Percentiles rank a stretch among this genome's conserved stretches.
phyloP scores from a whole-genome alignment of 306 rosid genomes.

The Vigna mungo region DNA sequence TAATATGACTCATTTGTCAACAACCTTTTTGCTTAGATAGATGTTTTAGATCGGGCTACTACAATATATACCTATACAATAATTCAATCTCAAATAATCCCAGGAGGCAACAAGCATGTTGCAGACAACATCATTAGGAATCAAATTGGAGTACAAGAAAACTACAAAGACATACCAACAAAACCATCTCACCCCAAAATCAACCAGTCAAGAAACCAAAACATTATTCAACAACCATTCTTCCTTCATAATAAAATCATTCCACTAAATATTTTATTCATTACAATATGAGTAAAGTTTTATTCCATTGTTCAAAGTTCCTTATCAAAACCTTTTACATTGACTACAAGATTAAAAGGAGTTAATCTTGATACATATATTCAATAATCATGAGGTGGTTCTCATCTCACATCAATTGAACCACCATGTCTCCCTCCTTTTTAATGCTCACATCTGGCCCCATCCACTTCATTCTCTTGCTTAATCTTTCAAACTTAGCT shows the following conservation, averaged over 20 bases:
- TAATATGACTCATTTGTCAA: background rate
- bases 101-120: constrained; percentile 17
- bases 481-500: constrained; percentile 4
- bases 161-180: constrained; percentile 26
- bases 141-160: constrained; percentile 11
- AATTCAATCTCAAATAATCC: background rate
- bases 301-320: constrained; percentile 2
- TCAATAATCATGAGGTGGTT: constrained; percentile 15
- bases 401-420: constrained; percentile 14
- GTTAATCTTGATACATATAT: constrained; percentile 12
- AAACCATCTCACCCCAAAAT: constrained; percentile 1
- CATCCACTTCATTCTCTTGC: constrained; percentile 4
- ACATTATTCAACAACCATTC: constrained; percentile 39
- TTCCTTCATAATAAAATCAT: background rate
- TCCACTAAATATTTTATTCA: background rate
- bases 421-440: constrained; percentile 14
- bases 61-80: background rate
- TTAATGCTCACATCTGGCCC: constrained; percentile 26
- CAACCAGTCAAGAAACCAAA: constrained; percentile 26
- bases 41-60: background rate
- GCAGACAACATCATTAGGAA: constrained; percentile 25
- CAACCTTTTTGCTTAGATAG: background rate
- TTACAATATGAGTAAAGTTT: background rate
- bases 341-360: background rate
- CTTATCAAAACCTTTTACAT: background rate